Conservation (phyloP, 2,329 filamentous ascomycete genomes). For the Fusarium sp. region DNA sequence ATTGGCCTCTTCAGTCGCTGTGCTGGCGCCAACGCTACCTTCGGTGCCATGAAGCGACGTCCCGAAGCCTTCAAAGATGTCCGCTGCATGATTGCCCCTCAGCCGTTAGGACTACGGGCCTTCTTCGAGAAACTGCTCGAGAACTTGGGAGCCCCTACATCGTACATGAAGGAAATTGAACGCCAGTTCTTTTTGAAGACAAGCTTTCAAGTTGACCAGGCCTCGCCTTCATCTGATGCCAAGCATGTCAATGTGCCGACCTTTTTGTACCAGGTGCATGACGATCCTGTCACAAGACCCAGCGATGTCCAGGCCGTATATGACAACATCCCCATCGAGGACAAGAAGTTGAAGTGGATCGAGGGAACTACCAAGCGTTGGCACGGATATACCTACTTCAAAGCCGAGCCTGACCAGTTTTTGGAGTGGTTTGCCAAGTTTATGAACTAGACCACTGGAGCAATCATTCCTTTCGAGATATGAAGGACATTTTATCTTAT, state of each 20-base stretch:
- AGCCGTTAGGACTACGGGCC: conserved; percentile 19
- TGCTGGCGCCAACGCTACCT: conserved; percentile 26
- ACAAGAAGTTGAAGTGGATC: conserved; percentile 38
- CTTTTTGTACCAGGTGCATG: conserved; percentile 33
- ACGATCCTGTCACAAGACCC: conserved; percentile 25
- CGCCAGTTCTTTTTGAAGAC: conserved; percentile 35
- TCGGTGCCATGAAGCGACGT: conserved; percentile 20
- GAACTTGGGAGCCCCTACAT: conserved; percentile 16
- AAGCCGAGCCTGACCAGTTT: conserved; percentile 32
- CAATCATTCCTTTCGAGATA: rapidly evolving
- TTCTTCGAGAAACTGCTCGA: conserved; percentile 18
- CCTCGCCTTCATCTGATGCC: conserved; percentile 12
- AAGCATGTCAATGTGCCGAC: conserved; percentile 31
- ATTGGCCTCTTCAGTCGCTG: conserved; percentile 38
- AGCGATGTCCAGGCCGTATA: conserved; percentile 36
- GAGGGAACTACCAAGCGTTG: conserved; percentile 26
- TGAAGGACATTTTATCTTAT: background rate
- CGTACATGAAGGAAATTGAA: conserved; percentile 32
- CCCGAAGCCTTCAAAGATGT: conserved; percentile 25
- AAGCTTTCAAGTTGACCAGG: conserved; percentile 27
- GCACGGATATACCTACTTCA: conserved; percentile 36
- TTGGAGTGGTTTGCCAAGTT: conserved; percentile 34
- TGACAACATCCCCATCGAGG: conserved; percentile 25
- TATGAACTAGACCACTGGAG: conserved; percentile 12
- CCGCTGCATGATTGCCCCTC: conserved; percentile 31